A percentile compares a stretch with the other conserved stretches of the same genome.
Conservation (phyloP, 2,329 filamentous ascomycete genomes). For the Septoria linicola region DNA sequence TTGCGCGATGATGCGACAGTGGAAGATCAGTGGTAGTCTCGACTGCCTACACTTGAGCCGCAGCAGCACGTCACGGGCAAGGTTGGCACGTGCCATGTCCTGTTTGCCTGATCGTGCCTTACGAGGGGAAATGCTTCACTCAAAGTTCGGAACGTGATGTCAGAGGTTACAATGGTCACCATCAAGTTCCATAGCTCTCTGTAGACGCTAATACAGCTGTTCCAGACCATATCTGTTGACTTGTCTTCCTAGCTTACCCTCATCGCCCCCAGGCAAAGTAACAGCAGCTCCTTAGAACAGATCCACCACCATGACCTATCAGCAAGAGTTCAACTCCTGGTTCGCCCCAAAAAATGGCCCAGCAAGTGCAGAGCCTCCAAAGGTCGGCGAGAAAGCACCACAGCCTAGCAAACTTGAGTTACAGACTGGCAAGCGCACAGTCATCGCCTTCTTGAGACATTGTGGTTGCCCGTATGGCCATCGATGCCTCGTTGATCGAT, state of each 20-base stretch:
- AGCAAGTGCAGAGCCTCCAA: constrained; percentile 38
- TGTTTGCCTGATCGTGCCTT: too few species aligned
- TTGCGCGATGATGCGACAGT: constrained; percentile 1
- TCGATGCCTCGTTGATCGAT: too few species aligned
- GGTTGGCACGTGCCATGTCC: background rate
- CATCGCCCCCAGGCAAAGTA: background rate
- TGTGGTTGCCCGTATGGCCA: constrained; percentile 62
- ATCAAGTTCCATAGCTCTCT: too few species aligned
- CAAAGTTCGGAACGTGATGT: too few species aligned
- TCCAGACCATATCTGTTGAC: too few species aligned
- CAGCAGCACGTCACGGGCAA: too few species aligned
- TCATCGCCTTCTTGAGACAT: constrained; percentile 69
- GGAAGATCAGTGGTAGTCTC: background rate
- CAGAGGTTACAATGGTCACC: too few species aligned
- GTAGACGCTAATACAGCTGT: too few species aligned
- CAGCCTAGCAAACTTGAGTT: constrained; percentile 53
- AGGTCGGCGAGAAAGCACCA: constrained; percentile 58
- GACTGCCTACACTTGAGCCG: background rate
- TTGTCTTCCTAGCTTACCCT: too few species aligned
- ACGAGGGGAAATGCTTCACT: too few species aligned
- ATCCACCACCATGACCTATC: constrained; percentile 23
- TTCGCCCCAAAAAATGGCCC: constrained; percentile 36
- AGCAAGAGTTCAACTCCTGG: constrained; percentile 45
- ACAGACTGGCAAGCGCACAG: constrained; percentile 55
- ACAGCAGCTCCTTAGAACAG: background rate